These are phyloP conservation scores for Apostasia ramifera DNA, from an alignment of 106 monocot genomes.

Conservation along the genomic window DNA sequence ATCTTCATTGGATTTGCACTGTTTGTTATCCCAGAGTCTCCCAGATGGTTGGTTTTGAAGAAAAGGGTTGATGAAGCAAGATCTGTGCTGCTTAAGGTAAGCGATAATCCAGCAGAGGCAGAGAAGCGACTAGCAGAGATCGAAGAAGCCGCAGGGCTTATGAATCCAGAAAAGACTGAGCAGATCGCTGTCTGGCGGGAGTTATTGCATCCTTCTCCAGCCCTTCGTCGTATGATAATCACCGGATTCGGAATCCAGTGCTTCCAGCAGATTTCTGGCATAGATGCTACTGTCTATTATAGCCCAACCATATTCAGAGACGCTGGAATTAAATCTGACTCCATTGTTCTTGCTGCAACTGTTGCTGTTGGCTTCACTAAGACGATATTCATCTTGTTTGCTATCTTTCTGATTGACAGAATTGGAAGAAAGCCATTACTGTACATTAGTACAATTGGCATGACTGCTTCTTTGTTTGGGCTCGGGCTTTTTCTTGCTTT, in stretches of 20 bases:
- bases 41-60: constrained; percentile 89
- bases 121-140: constrained; percentile 71
- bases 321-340: constrained; percentile 72
- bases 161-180: constrained; percentile 16
- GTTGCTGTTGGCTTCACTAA: constrained; percentile 94
- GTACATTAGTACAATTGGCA: constrained; percentile 86
- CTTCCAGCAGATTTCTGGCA: constrained; percentile 93
- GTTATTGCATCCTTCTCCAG: constrained; percentile 62
- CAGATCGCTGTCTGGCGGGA: constrained; percentile 63
- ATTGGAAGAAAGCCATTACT: constrained; percentile 81
- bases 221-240: constrained; percentile 66
- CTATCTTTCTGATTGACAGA: constrained; percentile 81
- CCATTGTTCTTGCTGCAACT: constrained; percentile 65
- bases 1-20: constrained; percentile 77
- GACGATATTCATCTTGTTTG: constrained; percentile 80
- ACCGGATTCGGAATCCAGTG: constrained; percentile 86
- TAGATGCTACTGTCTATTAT: constrained; percentile 92
- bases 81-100: constrained; percentile 49
- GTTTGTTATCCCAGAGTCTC: constrained; percentile 85
- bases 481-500: constrained; percentile 40
- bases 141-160: constrained; percentile 36
- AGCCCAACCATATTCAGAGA: constrained; percentile 84
- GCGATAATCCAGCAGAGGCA: constrained; percentile 49
- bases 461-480: constrained; percentile 68
- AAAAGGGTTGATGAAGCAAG: constrained; percentile 70